phyloP scores from a whole-genome alignment of 306 rosid genomes.

The Castanea crenata region DNA sequence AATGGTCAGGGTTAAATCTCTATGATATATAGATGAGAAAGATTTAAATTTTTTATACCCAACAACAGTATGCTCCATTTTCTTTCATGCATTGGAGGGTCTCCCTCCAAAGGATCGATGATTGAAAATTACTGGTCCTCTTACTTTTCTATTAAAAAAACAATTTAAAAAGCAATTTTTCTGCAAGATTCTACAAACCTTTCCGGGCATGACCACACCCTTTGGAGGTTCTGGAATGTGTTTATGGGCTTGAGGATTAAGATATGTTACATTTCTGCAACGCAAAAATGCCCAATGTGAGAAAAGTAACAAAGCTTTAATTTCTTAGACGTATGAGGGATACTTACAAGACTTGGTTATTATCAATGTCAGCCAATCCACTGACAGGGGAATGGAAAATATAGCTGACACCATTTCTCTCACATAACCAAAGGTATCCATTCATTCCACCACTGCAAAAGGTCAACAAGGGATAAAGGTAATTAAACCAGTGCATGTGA shows the following conservation, averaged over 20 bases:
- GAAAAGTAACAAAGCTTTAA: conserved; percentile 16
- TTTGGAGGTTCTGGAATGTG: conserved; percentile 74
- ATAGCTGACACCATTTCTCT: conserved; percentile 59
- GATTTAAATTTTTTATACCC: not conserved
- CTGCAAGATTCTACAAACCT: conserved; percentile 46
- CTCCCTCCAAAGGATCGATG: not conserved
- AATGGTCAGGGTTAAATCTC: not conserved
- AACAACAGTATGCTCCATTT: not conserved
- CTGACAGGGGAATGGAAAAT: conserved; percentile 66
- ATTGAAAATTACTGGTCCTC: not conserved
- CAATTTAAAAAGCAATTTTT: conserved; percentile 1
- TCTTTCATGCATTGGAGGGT: not conserved
- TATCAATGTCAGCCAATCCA: conserved; percentile 59
- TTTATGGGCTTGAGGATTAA: conserved; percentile 49
- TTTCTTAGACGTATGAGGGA: conserved; percentile 21
- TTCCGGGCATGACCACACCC: conserved; percentile 68
- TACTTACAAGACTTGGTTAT: conserved; percentile 82
- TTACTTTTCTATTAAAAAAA: not conserved
- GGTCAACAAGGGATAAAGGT: not conserved
- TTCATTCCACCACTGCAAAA: conserved; percentile 85
- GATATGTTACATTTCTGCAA: conserved; percentile 76
- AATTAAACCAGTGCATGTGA: conserved; percentile 3
- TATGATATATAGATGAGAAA: not conserved
- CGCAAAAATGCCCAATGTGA: conserved; percentile 32
- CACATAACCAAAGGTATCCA: conserved; percentile 70